Evolutionary conservation across 495 filamentous ascomycete species (phyloP), one percentile per base, ranked within the genome.

Genomic region (Neurospora africana): DNA sequence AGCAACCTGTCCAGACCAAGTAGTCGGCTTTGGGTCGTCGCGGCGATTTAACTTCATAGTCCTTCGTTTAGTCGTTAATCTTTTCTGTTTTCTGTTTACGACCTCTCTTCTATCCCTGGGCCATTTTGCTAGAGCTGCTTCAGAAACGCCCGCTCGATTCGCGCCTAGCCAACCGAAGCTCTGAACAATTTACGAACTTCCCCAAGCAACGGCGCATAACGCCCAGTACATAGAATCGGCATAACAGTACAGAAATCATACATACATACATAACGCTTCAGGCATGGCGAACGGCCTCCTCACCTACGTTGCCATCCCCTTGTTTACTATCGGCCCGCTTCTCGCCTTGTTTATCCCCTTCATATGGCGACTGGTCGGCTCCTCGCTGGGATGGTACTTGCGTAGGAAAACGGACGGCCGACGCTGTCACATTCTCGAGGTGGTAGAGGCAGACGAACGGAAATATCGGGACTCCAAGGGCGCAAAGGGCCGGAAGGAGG

Each of bases 351-450:
- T 78, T 41, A 33, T 80, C 11, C 81, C 82, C 35, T 72, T 81
- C 21, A 69, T 82, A 38, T 82, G 85, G 68, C 75, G 74, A 33
- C 74, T 79, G 35, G n/a, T 83, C 0, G 88, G 86, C 58, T 76
- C 80, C 6, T 74, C 81, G 23, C 77, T 89, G 23, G 92, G 92
- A 70, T 90, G 87, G 87, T 86, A 87, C 76, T 84, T 95, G 71
- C 84, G 86, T 68, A 89, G 85, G 76, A 88, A 88, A 76, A 92
- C 91, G 3, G 87, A 87, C 35, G 88, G 88, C 75, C 87, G 84
- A 35, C 84, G 91, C 33, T 82, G 86, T 41, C 86, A 89, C 75
- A 84, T 91, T 36, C 82, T 93, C 74, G 82, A 89, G 68, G 84
- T 86, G 68, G 86, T 87, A 69, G 83, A 87, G 69, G 82, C 83